These are phyloP conservation scores for Neonectria magnoliae DNA, from an alignment of 2,329 filamentous ascomycete genomes.

Conservation along the genomic window DNA sequence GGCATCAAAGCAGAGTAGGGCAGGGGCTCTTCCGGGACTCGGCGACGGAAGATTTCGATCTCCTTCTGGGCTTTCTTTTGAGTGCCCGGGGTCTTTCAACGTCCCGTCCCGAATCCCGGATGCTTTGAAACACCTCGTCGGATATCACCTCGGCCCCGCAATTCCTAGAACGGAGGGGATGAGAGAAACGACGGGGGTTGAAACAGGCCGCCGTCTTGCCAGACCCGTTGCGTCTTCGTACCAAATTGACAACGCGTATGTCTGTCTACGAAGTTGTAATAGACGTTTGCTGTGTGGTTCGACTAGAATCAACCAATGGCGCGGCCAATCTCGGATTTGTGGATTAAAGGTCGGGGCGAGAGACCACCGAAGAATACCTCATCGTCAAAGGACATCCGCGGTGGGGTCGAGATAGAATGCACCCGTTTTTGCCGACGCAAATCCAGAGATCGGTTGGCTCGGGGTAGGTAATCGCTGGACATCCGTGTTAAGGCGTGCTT, in stretches of 20 bases:
- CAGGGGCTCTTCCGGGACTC: neutral
- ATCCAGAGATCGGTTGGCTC: slow-evolving; percentile 36
- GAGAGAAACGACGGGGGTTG: slow-evolving; percentile 27
- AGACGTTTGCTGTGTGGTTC: slow-evolving; percentile 14
- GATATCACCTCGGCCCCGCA: slow-evolving; percentile 34
- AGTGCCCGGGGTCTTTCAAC: slow-evolving; percentile 28
- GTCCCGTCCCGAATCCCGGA: slow-evolving; percentile 20
- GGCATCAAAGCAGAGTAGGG: neutral
- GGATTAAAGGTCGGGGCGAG: slow-evolving; percentile 60
- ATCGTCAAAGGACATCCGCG: slow-evolving; percentile 58
- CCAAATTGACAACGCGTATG: slow-evolving; percentile 9
- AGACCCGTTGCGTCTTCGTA: slow-evolving; percentile 7
- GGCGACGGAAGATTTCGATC: slow-evolving; percentile 25
- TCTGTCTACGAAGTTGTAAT: slow-evolving; percentile 17
- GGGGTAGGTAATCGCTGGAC: slow-evolving; percentile 46
- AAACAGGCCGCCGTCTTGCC: slow-evolving; percentile 34
- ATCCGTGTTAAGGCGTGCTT: slow-evolving; percentile 42
- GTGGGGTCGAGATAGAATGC: slow-evolving; percentile 50
- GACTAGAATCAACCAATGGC: slow-evolving; percentile 60
- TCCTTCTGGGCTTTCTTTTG: slow-evolving; percentile 13
- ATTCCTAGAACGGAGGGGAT: slow-evolving; percentile 24
- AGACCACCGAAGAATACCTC: slow-evolving; percentile 57
- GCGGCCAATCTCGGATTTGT: slow-evolving; percentile 60
- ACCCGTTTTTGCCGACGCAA: slow-evolving; percentile 50
- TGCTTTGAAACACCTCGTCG: slow-evolving; percentile 30